These are phyloP conservation scores for Coemansia sp. DNA, from an alignment of 192 early-diverging fungal species.

Conservation along the genomic window DNA sequence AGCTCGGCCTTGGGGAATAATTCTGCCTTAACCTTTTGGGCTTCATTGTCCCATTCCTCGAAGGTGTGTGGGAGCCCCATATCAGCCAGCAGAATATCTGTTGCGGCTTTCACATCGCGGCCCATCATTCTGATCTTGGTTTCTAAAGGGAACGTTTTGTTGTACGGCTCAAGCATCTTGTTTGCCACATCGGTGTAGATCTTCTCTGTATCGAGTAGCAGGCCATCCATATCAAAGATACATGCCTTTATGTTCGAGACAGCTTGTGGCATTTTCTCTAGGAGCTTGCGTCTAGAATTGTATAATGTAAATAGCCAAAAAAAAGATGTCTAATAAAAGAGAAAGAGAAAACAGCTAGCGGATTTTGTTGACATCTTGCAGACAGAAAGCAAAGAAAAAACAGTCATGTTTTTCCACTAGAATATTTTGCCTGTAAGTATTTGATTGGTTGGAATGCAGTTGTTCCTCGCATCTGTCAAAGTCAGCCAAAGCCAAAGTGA, in stretches of 20 bases:
- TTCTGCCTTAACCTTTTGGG: constrained; percentile 51
- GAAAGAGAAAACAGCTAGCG: too few species aligned
- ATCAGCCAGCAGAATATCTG: constrained; percentile 67
- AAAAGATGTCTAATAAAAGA: too few species aligned
- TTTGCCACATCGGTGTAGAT: constrained; percentile 87
- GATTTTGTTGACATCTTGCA: too few species aligned
- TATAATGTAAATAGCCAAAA: neutral
- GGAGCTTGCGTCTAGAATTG: neutral
- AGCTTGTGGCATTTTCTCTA: constrained; percentile 12
- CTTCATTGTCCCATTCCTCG: constrained; percentile 76
- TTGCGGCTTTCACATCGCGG: constrained; percentile 49
- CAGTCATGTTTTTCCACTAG: too few species aligned
- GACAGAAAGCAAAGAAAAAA: too few species aligned
- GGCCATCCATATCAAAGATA: constrained; percentile 83
- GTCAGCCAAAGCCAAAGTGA: neutral
- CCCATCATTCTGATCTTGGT: constrained; percentile 78
- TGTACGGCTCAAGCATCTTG: constrained; percentile 76
- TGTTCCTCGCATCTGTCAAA: too few species aligned
- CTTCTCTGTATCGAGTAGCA: constrained; percentile 82
- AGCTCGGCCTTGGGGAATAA: constrained; percentile 66
- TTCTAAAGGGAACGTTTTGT: constrained; percentile 64
- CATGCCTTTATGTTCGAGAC: constrained; percentile 58
- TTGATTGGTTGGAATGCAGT: too few species aligned
- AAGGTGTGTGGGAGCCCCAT: constrained; percentile 70
- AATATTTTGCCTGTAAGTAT: too few species aligned